Base-by-base conservation (phyloP, 345 rosid species). In the Capsella bursapastoris region DNA sequence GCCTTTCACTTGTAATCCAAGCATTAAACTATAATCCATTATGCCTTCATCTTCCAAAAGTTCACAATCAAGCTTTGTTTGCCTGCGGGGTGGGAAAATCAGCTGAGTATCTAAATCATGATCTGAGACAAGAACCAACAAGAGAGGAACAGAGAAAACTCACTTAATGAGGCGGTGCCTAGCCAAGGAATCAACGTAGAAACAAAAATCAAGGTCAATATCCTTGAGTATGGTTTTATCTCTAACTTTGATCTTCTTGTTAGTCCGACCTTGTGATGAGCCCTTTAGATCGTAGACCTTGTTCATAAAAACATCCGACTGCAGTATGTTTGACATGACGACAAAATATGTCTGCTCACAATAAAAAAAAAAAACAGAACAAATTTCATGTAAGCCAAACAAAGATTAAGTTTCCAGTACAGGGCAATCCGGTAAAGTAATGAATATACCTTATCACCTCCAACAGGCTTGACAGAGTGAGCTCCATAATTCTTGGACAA, bases 231-330 rank as follows among this genome's bases (percentile, higher is more conserved):
- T 68, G 15, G 72, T 77, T 55, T 82, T 84, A 38, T 83, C 90
- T 40, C 80, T 78, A 8, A 78, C 64, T 78, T 69, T 79, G 45
- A 60, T 38, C 57, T 71, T 86, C 53, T 68, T 81, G 4, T 28
- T 48, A 18, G 62, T 79, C 3, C 91, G 77, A 14, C 95, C 90
- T 81, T 77, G 79, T 8, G 75, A 74, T 15, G 89, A 87, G 48
- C 89, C 91, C 78, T 86, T 86, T 3, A 89, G 89, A 76, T 86
- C 85, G 80, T 81, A 87, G 12, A 80, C 67, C 57, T 77, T 76
- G 53, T 76, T 76, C 73, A 83, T 65, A 63, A 74, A 67, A 22
- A 67, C 70, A 64, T 84, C 76, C 11, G 84, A 71, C 43, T 57
- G 82, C 48, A 82, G 57, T 25, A 80, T 60, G 64, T 81, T 84